A percentile compares a stretch with the other conserved stretches of the same genome.
phyloP scores from a whole-genome alignment of 2,329 filamentous ascomycete genomes.

The Fusarium sp. region DNA sequence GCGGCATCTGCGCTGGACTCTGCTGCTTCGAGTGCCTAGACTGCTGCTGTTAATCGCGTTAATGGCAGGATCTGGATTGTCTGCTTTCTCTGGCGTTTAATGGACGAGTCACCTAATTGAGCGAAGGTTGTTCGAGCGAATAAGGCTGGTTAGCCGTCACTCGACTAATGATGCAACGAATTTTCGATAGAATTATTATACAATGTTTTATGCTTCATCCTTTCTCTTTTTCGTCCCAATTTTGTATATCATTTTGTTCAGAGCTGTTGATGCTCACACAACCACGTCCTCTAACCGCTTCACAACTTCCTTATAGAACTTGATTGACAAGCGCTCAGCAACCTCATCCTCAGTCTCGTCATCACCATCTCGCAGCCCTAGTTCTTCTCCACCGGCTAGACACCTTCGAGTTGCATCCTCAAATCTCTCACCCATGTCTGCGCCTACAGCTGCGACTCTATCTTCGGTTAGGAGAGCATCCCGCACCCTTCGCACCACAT shows the following conservation, averaged over 20 bases:
- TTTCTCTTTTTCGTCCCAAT: not conserved
- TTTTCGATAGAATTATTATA: conserved; percentile 7
- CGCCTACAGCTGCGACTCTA: conserved; percentile 48
- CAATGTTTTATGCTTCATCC: not conserved
- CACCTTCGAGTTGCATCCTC: conserved; percentile 51
- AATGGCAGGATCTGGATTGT: not conserved
- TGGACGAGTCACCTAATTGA: conserved; percentile 24
- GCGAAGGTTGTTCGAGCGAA: not conserved
- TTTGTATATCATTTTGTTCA: not conserved
- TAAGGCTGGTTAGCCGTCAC: not conserved
- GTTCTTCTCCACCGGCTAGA: conserved; percentile 47
- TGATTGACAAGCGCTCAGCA: conserved; percentile 51
- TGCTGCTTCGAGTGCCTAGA: conserved; percentile 52
- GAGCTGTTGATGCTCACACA: conserved; percentile 38
- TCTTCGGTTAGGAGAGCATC: conserved; percentile 45
- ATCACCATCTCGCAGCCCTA: conserved; percentile 50
- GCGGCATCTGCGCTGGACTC: conserved; percentile 52
- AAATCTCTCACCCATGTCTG: conserved; percentile 52
- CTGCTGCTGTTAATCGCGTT: conserved; percentile 44
- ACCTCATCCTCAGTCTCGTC: conserved; percentile 54
- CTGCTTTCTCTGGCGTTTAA: conserved; percentile 35
- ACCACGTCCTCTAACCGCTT: conserved; percentile 51
- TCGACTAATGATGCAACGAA: conserved; percentile 19
- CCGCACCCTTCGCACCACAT: conserved; percentile 50
- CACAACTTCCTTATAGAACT: conserved; percentile 56